Evolutionary conservation across 768 basidiomycete genomes (phyloP).

Genomic region (Pisolithus marmoratus): DNA sequence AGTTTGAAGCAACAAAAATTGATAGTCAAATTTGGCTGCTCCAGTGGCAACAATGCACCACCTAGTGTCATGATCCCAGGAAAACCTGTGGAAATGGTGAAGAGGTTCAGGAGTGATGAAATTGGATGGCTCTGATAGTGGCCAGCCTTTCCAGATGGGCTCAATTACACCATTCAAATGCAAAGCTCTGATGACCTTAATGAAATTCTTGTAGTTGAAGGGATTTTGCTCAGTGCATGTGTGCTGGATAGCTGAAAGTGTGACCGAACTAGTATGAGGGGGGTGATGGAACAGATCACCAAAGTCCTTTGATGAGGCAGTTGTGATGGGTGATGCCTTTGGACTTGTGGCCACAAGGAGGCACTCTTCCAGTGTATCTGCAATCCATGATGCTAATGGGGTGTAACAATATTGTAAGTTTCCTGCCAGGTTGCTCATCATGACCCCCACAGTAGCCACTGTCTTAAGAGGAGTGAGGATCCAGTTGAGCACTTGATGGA

Average conservation of each 20-base stretch:
- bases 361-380: slow-evolving; percentile 2
- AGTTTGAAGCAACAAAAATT: slow-evolving; percentile 32
- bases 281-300: slow-evolving; percentile 24
- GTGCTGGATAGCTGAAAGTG: slow-evolving; percentile 12
- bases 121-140: slow-evolving; percentile 24
- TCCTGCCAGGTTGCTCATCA: slow-evolving; percentile 20
- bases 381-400: slow-evolving; percentile 25
- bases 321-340: slow-evolving; percentile 28
- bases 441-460: slow-evolving; percentile 11
- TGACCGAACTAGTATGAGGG: slow-evolving; percentile 18
- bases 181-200: neutral
- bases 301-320: slow-evolving; percentile 24
- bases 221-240: neutral
- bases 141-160: slow-evolving; percentile 35
- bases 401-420: slow-evolving; percentile 6
- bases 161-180: slow-evolving; percentile 3
- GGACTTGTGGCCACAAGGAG: slow-evolving; percentile 2
- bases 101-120: slow-evolving; percentile 35
- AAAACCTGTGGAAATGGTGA: slow-evolving; percentile 35
- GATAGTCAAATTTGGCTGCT: slow-evolving; percentile 30
- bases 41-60: slow-evolving; percentile 34
- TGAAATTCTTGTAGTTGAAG: slow-evolving; percentile 5
- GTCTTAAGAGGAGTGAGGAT: slow-evolving; percentile 11
- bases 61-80: slow-evolving; percentile 34
- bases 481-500: slow-evolving; percentile 15